A percentile compares a stretch with the other conserved stretches of the same genome.
These are phyloP conservation scores for Cicer judaicum DNA, from an alignment of 306 rosid species.

Conservation along the genomic window DNA sequence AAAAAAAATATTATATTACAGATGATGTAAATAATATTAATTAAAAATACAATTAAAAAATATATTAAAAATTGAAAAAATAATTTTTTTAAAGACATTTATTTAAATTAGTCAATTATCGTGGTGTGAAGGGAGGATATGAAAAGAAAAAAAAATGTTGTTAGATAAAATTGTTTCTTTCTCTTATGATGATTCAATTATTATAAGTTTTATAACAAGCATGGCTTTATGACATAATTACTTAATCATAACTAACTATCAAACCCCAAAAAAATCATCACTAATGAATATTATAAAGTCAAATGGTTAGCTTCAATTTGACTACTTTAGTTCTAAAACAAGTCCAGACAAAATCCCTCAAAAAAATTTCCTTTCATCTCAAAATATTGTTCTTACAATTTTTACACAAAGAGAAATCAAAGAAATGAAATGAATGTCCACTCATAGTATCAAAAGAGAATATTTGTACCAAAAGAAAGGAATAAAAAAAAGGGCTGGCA, in stretches of 20 bases:
- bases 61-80: no score
- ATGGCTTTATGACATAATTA: constrained; percentile 17
- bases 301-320: constrained; percentile 15
- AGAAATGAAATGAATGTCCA: neutral
- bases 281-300: neutral
- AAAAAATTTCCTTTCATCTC: neutral
- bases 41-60: no score
- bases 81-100: no score
- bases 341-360: neutral
- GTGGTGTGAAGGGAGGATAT: no score
- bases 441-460: constrained; percentile 33
- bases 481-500: constrained; percentile 24
- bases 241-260: constrained; percentile 19
- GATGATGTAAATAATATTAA: no score
- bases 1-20: no score
- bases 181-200: no score
- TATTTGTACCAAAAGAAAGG: constrained; percentile 48
- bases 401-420: neutral
- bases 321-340: constrained; percentile 18
- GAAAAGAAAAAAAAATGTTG: no score
- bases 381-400: neutral
- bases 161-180: no score
- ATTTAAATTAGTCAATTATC: no score
- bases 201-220: no score
- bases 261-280: no score